Conservation (phyloP, 208 protist genomes). For the Crithidia fasciculata region DNA sequence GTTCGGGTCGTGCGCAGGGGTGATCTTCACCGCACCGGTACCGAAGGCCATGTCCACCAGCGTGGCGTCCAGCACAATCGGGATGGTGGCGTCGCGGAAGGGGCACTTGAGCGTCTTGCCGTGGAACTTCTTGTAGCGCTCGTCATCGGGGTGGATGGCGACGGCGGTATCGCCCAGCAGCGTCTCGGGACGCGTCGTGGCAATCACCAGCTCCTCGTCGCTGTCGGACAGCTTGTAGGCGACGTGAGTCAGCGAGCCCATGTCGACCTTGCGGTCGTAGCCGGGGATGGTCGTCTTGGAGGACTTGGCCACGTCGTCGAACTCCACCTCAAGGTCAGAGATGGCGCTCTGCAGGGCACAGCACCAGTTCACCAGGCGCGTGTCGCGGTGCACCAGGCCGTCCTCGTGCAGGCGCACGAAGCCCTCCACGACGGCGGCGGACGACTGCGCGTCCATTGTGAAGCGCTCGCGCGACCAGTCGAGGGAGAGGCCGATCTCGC, state of each 20-base stretch:
- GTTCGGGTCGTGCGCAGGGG: slow-evolving; percentile 99
- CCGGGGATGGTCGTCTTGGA: slow-evolving; percentile 87
- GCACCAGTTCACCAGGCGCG: slow-evolving; percentile 99
- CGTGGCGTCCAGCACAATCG: slow-evolving; percentile 96
- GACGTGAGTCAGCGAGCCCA: slow-evolving; percentile 95
- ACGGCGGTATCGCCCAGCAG: slow-evolving; percentile 99
- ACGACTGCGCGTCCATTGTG: slow-evolving; percentile 98
- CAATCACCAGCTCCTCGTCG: slow-evolving; percentile 93
- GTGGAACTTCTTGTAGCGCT: slow-evolving; percentile 96
- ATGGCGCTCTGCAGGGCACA: slow-evolving; percentile 98
- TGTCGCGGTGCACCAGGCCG: slow-evolving; percentile 97
- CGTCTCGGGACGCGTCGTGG: slow-evolving; percentile 99
- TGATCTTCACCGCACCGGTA: slow-evolving; percentile 98
- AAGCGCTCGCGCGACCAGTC: slow-evolving; percentile 99
- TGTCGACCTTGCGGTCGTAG: slow-evolving; percentile 93
- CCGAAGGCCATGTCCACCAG: slow-evolving; percentile 99
- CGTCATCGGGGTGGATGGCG: slow-evolving; percentile 98
- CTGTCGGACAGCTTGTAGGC: slow-evolving; percentile 94
- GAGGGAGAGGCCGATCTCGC: slow-evolving; percentile 95
- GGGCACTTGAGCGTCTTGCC: slow-evolving; percentile 97
- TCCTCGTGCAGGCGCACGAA: slow-evolving; percentile 98
- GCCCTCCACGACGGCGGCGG: slow-evolving; percentile 94
- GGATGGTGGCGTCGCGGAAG: slow-evolving; percentile 95
- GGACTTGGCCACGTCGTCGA: slow-evolving; percentile 85
- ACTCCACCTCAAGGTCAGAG: slow-evolving; percentile 99